phyloP scores from a whole-genome alignment of 192 early-diverging fungal genomes.

The Spinellus fusiger region DNA sequence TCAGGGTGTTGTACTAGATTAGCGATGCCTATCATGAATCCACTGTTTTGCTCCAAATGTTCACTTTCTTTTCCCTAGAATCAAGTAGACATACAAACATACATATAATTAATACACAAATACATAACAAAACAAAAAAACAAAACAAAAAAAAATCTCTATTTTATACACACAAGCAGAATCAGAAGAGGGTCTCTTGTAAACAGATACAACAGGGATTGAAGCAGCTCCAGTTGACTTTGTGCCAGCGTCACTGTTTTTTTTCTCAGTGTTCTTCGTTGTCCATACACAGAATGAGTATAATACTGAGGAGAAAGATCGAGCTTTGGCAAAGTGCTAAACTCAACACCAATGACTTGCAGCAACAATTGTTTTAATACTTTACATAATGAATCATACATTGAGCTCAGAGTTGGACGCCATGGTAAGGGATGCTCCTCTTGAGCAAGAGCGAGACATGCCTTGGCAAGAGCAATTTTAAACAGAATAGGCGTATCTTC shows the following conservation, averaged over 20 bases:
- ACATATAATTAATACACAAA: background rate
- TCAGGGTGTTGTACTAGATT: constrained; percentile 23
- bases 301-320: constrained; percentile 4
- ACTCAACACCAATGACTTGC: constrained; percentile 31
- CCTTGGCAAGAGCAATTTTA: constrained; percentile 74
- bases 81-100: too few species aligned
- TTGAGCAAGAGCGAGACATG: constrained; percentile 58
- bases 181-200: constrained; percentile 63
- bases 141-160: background rate
- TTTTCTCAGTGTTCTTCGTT: constrained; percentile 27
- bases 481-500: constrained; percentile 61
- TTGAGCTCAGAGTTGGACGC: constrained; percentile 51
- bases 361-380: constrained; percentile 59
- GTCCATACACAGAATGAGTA: background rate
- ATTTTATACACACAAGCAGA: constrained; percentile 46
- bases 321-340: constrained; percentile 6
- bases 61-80: constrained; percentile 11
- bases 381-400: constrained; percentile 50
- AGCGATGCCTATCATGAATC: constrained; percentile 64
- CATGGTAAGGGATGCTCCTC: constrained; percentile 60
- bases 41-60: constrained; percentile 60
- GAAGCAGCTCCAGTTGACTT: constrained; percentile 73
- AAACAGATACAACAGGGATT: constrained; percentile 66
- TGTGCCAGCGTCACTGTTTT: constrained; percentile 30
- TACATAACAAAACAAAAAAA: background rate